Base-by-base conservation (phyloP, 495 filamentous ascomycete species). In the Rhizodiscina lignyota region DNA sequence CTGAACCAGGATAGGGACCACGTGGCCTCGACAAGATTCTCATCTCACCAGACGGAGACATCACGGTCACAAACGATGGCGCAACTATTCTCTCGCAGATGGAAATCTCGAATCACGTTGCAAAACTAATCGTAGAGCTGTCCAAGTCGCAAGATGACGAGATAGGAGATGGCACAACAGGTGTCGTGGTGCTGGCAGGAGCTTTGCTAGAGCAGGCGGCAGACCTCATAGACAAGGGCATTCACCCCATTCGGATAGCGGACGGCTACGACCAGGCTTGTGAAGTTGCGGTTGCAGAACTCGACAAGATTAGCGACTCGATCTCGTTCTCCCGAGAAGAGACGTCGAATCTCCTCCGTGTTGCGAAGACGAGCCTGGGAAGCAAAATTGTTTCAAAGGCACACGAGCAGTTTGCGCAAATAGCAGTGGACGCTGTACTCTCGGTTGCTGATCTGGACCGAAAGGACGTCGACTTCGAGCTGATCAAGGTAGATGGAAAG, bases 301-400 rank as follows among this genome's bases (percentile, higher is more conserved):
- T 99, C 18, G 89, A 96, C 50, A 70, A 68, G 49, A 94, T 99
- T 54, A 84, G 85, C 46, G 91, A 99, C 50, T 68, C 72, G 21
- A 81, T 99, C 47, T 62, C 79, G 45, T 96, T 99, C 55, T 74
- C 72, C 42, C 73, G 58, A 50, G 70, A 81, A 6, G 56, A 89
- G 37, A 85, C 72, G 34, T 59, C 67, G 39, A 94, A 96, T 59
- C 66, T 99, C 31, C 61, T 86, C 51, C 81, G 85, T 62, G 91
- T 94, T 36, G 91, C 89, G 32, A 83, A 82, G 63, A 99, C 89
- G 44, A 89, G 85, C 58, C 60, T 99, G 60, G 89, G 89, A 47
- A 92, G 83, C 65, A 99, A 99, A 66, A 99, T 99, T 58, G 89
- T 99, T 13, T 94, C 87, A 47, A 99, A 94, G 59, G 86, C 89